Evolutionary conservation across 2,329 filamentous ascomycete species (phyloP).

Genomic region (Lithohypha guttulata): DNA sequence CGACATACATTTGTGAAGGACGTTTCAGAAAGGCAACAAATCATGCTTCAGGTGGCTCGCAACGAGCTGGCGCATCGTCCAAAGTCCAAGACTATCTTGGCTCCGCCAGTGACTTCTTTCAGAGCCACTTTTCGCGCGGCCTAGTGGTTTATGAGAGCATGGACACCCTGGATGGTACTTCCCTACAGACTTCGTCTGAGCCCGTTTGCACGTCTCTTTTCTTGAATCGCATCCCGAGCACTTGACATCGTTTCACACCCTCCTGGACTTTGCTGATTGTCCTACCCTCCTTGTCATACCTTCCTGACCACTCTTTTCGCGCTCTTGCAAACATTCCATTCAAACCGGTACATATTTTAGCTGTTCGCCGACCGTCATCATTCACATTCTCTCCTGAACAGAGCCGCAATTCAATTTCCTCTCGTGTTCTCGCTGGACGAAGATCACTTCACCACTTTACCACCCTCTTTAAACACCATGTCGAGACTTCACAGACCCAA

Average conservation of each 20-base stretch:
- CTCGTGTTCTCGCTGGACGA: slow-evolving; percentile 2
- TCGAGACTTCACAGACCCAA: neutral
- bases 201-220: neutral
- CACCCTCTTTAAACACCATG: neutral
- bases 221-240: too few relatives aligned
- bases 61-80: neutral
- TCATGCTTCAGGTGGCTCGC: neutral
- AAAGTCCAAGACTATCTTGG: neutral
- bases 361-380: neutral
- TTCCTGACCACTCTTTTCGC: neutral
- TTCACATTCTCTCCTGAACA: neutral
- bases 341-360: neutral
- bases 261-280: slow-evolving; percentile 4
- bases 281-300: slow-evolving; percentile 1
- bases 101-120: neutral
- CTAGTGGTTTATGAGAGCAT: neutral
- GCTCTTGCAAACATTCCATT: slow-evolving; percentile 1
- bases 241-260: neutral
- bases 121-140: neutral
- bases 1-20: neutral
- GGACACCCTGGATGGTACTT: neutral
- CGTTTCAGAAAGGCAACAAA: slow-evolving; percentile 5
- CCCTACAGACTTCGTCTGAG: neutral
- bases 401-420: neutral
- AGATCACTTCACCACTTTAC: neutral